phyloP scores from a whole-genome alignment of 371 early-diverging fungal species.

The Thermomucor indicae-seudaticae region DNA sequence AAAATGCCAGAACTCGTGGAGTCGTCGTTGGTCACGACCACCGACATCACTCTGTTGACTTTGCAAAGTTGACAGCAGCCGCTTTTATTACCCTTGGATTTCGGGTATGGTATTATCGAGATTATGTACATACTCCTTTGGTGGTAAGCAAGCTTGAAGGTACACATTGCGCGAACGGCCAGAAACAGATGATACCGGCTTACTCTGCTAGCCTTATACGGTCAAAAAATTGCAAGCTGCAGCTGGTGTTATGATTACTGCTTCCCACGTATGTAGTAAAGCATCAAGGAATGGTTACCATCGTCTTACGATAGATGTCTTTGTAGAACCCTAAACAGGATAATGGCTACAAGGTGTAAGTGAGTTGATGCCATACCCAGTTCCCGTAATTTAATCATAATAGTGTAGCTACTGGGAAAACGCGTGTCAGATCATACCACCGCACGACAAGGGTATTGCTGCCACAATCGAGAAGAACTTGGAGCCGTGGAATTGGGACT shows the following conservation, averaged over 20 bases:
- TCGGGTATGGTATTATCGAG: constrained; percentile 77
- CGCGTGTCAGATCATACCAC: constrained; percentile 91
- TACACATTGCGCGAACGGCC: too few species aligned
- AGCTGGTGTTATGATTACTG: constrained; percentile 97
- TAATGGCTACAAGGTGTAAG: constrained; percentile 97
- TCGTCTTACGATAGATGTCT: background rate
- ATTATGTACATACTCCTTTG: constrained; percentile 84
- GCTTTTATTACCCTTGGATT: constrained; percentile 80
- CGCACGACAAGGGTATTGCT: constrained; percentile 84
- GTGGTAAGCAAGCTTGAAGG: constrained; percentile 56
- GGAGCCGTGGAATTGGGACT: constrained; percentile 79
- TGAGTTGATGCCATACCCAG: too few species aligned
- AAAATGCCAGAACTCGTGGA: constrained; percentile 58
- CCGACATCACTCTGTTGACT: constrained; percentile 80
- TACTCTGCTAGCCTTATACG: constrained; percentile 66
- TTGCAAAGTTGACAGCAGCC: constrained; percentile 84
- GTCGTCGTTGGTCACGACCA: constrained; percentile 97
- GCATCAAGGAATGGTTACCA: too few species aligned
- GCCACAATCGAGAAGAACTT: constrained; percentile 64
- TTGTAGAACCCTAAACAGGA: constrained; percentile 90
- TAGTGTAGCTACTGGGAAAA: constrained; percentile 71
- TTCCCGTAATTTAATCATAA: background rate
- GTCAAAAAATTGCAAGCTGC: constrained; percentile 72
- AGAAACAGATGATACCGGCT: too few species aligned
- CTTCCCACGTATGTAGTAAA: constrained; percentile 69